Evolutionary conservation across 208 protist genomes (phyloP), one percentile per base, ranked within the genome.

Genomic region (Leishmania braziliensis): DNA sequence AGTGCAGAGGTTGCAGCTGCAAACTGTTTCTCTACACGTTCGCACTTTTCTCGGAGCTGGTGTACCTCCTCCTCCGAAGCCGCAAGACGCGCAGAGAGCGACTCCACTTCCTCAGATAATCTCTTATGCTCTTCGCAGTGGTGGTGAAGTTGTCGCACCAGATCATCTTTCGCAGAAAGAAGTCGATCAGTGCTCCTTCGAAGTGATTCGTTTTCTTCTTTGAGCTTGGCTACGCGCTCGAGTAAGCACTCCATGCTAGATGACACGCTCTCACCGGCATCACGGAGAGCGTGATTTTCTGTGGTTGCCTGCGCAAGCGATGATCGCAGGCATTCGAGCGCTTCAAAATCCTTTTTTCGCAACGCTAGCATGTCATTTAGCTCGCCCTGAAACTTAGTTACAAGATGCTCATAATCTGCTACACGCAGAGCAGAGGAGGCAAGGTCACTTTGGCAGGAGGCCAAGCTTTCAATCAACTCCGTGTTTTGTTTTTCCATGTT

Each of bases 321-420:
- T 26, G 77, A 60, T 10, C 80, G 78, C 6, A 92, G 66, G 20
- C 60, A 43, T 43, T 91, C 87, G 1, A 89, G 75, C 14, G 80
- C 75, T 5, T 65, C n/a, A n/a, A 75, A 74, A 33, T 90, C 80
- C 18, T 84, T 77, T 65, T 79, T 39, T 20, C 84, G 79, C 43
- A 82, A 75, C 0, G 74, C 72, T 0, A 85, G 29, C 5, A 77
- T 29, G 14, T 82, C 76, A n/a, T 88, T 87, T 4, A 96, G 70
- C 73, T 94, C 89, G 6, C 56, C 65, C 63, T 93, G 84, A 79
- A 93, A 92, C 70, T 91, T 82, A 2, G 70, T 60, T 8, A 89
- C 79, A 1, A 93, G 81, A 2, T 69, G 79, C 81, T 95, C 90
- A 51, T 88, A 90, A 26, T 93, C 83, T 6, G 76, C 68, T 36